Evolutionary conservation across 2,329 filamentous ascomycete species (phyloP).

Genomic region (Fusarium torreyae): DNA sequence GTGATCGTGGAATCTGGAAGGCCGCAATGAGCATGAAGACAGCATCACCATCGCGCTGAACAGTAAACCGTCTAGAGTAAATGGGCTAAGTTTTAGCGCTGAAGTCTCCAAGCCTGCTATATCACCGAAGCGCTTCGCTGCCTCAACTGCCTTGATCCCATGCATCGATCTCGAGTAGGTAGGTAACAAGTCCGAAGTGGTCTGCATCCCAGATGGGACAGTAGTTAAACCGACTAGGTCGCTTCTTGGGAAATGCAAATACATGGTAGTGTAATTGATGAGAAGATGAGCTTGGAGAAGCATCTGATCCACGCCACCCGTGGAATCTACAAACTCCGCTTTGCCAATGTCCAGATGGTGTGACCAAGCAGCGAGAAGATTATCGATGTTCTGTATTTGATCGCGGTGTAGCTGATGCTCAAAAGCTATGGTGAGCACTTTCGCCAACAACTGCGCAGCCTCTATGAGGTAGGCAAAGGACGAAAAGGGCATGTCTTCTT

Average conservation of each 20-base stretch:
- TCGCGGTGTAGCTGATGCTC: neutral
- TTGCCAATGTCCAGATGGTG: conserved; percentile 1
- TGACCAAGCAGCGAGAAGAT: conserved; percentile 5
- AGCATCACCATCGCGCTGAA: neutral
- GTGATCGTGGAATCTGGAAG: neutral
- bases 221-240: neutral
- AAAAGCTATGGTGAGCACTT: neutral
- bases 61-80: neutral
- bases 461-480: neutral
- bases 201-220: neutral
- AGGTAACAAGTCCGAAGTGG: neutral
- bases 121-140: neutral
- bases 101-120: neutral
- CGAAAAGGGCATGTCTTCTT: neutral
- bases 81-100: neutral
- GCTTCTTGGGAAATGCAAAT: neutral
- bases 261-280: conserved; percentile 2
- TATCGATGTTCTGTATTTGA: conserved; percentile 8
- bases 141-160: neutral
- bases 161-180: neutral
- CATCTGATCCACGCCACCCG: neutral
- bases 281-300: conserved; percentile 4
- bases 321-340: conserved; percentile 5
- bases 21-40: neutral
- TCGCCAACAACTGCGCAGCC: neutral